Percentiles rank a stretch among this genome's conserved stretches.
phyloP scores from a whole-genome alignment of 2,329 filamentous ascomycete species.

The Diplodia mutila region DNA sequence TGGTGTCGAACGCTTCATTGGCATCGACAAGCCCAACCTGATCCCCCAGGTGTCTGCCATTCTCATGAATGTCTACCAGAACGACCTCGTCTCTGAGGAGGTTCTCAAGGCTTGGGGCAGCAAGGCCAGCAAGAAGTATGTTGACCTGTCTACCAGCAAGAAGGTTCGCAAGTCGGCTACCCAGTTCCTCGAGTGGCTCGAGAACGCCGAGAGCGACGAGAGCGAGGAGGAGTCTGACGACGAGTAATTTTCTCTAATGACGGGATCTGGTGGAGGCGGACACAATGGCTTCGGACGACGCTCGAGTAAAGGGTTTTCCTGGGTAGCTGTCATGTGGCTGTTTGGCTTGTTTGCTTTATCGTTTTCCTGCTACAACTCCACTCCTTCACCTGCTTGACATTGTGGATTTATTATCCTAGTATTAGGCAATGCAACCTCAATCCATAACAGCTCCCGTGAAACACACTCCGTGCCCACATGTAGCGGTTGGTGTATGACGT shows the following conservation, averaged over 20 bases:
- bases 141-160: slow-evolving; percentile 84
- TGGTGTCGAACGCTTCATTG: slow-evolving; percentile 90
- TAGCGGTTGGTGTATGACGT: not conserved
- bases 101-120: slow-evolving; percentile 87
- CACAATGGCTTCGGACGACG: not conserved
- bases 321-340: not conserved
- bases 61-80: slow-evolving; percentile 85
- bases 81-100: slow-evolving; percentile 87
- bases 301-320: not conserved
- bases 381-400: slow-evolving; percentile 4
- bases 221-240: slow-evolving; percentile 62
- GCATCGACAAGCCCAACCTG: slow-evolving; percentile 79
- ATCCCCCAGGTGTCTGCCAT: slow-evolving; percentile 80
- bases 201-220: slow-evolving; percentile 78
- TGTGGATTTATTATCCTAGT: slow-evolving; percentile 7
- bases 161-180: slow-evolving; percentile 95
- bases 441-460: not conserved
- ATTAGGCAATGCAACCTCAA: slow-evolving; percentile 6
- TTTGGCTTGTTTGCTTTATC: slow-evolving; percentile 9
- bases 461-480: not conserved
- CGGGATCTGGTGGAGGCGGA: not conserved
- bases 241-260: slow-evolving; percentile 16
- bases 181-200: slow-evolving; percentile 92
- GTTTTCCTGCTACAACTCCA: slow-evolving; percentile 14
- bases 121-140: slow-evolving; percentile 98